Evolutionary conservation across 176 grass and related monocot species (phyloP).

Genomic region (Rhynchospora tenuis): DNA sequence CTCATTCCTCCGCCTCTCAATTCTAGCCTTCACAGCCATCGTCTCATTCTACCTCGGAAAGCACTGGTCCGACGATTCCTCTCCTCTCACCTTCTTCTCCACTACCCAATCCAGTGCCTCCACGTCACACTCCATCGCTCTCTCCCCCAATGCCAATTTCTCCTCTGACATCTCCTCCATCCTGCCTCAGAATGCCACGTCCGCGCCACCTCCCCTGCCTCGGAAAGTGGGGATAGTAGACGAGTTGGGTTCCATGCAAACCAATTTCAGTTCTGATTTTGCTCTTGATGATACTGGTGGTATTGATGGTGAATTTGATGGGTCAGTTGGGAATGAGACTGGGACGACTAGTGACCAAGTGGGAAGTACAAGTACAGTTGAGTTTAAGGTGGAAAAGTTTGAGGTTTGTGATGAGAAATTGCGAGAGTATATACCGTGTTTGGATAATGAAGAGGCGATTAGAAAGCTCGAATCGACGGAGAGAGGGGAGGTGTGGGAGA

Average conservation of each 20-base stretch:
- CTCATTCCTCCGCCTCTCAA: conserved; percentile 19
- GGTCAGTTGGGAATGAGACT: background rate
- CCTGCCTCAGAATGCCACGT: background rate
- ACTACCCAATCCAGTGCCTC: background rate
- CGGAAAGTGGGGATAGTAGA: conserved; percentile 37
- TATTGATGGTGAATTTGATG: conserved; percentile 20
- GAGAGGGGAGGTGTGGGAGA: conserved; percentile 39
- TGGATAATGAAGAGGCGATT: conserved; percentile 41
- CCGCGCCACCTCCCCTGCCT: background rate
- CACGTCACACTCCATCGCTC: conserved; percentile 8
- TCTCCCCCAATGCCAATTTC: conserved; percentile 26
- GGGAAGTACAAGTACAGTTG: background rate
- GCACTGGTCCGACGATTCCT: conserved; percentile 27
- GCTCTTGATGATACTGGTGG: background rate
- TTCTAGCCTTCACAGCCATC: conserved; percentile 13
- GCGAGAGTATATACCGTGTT: conserved; percentile 41
- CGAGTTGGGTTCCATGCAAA: conserved; percentile 35
- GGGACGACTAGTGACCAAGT: background rate
- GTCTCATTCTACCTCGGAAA: conserved; percentile 38
- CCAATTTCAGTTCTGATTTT: conserved; percentile 26
- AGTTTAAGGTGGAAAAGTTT: conserved; percentile 23
- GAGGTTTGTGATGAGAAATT: conserved; percentile 29
- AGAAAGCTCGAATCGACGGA: conserved; percentile 29
- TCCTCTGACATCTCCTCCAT: background rate
- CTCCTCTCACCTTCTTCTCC: conserved; percentile 30